Evolutionary conservation across 1,284 basidiomycete species (phyloP), one percentile per base, ranked within the genome.

Genomic region (Tetrapyrgos nigripes): DNA sequence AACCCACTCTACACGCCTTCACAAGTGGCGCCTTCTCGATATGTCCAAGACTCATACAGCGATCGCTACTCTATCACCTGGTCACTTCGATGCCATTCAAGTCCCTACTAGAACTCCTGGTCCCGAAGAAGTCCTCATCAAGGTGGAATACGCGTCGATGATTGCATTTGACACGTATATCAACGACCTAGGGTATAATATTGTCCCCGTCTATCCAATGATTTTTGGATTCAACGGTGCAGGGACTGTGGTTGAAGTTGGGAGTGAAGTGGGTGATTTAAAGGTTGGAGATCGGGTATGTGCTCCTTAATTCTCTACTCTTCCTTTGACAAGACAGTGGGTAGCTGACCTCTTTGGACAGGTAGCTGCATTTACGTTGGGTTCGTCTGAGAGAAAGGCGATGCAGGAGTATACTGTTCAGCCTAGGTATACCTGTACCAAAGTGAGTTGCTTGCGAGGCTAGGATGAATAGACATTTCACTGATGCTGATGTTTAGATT

Each of bases 111-210:
- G 66, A 17, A 57, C 59, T 5, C 82, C 81, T 8, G 73, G 71
- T 9, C 63, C 69, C 1, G 76, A 73, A 21, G 75, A 83, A 58
- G 74, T 85, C 19, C 71, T 80, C 6, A 61, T 86, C 49, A 78
- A 80, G 61, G 79, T 82, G 14, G 75, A 73, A 58, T 83, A 80
- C 60, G 69, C 78, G 1, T 70, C 79, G 9, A 67, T 82, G 63
- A 73, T 75, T 43, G 67, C 79, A 1, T 74, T 79, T 57, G 79
- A 82, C 60, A 73, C 71, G 1, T 82, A 79, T 61, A 68, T 73
- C 50, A 67, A 70, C 6, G 81, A 81, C 59, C 64, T 70, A 13
- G 77, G 72, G 14, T 74, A 68, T 53, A 56, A 55, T 31, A n/a
- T n/a, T 28, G 40, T 37, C 23, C 67, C 62, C 19, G 64, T 73